Base-by-base conservation (phyloP, 2,329 filamentous ascomycete species). In the Biscogniauxia sp. region DNA sequence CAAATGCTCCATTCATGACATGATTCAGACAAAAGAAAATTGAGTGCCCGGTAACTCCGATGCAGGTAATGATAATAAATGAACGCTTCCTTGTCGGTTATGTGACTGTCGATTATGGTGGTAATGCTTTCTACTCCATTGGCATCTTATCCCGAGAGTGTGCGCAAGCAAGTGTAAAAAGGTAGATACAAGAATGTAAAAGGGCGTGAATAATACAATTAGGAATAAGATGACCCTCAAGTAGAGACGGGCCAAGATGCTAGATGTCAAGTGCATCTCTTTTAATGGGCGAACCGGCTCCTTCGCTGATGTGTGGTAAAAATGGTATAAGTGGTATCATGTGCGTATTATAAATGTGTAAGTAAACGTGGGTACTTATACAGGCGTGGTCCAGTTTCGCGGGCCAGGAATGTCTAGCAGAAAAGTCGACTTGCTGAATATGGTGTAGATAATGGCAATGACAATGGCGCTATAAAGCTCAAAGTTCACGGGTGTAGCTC, bases 101-200 rank as follows among this genome's bases (percentile, higher is more conserved):
- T 53, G 61, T 60, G 58, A 25, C 51, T 55, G 53, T 58, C 56
- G 53, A 53, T 59, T 56, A 55, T 49, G 56, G 53, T 55, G 37
- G 51, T 53, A 50, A 45, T 55, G 28, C 37, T 55, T 58, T 45
- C 50, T 56, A 49, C 53, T 37, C 32, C 45, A 25, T 25, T 52
- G 26, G 20, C 54, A 45, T 57, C 51, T 54, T 37, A 61, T 55
- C 20, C 51, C 28, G 50, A 60, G 28, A 45, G 53, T 57, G 32
- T 57, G 32, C 9, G 23, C 20, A 28, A 55, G 54, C 23, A 60
- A 54, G 41, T 25, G 51, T 19, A 59, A 56, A 56, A 65, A 61
- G 55, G 45, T 62, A 63, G 54, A 63, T 61, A 61, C 61, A 59
- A 66, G 60, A 67, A 66, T 41, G 28, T 56, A 60, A 62, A 62